Evolutionary conservation across 257 asterid species (phyloP).

Genomic region (Nicotiana otophora): DNA sequence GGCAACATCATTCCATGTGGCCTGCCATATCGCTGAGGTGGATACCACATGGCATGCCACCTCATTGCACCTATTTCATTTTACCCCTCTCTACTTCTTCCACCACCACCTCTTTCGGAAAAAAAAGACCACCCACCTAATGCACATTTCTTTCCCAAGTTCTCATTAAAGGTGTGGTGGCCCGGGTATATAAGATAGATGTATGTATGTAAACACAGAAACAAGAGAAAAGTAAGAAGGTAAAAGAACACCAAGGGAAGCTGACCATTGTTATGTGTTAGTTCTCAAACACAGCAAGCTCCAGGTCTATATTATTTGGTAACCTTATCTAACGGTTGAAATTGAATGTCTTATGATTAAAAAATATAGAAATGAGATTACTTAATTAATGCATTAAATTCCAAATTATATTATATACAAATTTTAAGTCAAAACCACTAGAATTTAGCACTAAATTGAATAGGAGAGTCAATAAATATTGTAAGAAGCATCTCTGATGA

Average conservation of each 20-base stretch:
- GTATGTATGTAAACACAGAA: background rate
- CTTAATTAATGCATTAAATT: background rate
- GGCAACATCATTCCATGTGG: too few species aligned
- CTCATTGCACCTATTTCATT: too few species aligned
- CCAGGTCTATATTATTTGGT: background rate
- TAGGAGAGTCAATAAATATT: background rate
- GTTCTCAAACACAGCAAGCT: background rate
- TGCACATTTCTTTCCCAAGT: background rate
- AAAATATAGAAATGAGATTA: background rate
- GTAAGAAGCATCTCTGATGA: background rate
- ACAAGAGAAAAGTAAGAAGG: background rate
- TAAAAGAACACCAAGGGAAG: background rate
- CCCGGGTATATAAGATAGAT: background rate
- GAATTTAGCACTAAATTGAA: background rate
- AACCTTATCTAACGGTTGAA: background rate
- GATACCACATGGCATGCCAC: too few species aligned
- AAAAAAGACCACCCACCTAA: background rate
- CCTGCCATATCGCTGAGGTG: too few species aligned
- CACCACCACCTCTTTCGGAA: too few species aligned
- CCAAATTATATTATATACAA: background rate
- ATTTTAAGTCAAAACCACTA: background rate
- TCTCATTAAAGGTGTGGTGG: background rate
- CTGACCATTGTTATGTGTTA: background rate
- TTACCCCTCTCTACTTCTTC: too few species aligned
- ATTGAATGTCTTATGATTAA: background rate